Evolutionary conservation across 1,284 basidiomycete genomes (phyloP), one percentile per base, ranked within the genome.

Genomic region (Austroboletus novae-zelandiae): DNA sequence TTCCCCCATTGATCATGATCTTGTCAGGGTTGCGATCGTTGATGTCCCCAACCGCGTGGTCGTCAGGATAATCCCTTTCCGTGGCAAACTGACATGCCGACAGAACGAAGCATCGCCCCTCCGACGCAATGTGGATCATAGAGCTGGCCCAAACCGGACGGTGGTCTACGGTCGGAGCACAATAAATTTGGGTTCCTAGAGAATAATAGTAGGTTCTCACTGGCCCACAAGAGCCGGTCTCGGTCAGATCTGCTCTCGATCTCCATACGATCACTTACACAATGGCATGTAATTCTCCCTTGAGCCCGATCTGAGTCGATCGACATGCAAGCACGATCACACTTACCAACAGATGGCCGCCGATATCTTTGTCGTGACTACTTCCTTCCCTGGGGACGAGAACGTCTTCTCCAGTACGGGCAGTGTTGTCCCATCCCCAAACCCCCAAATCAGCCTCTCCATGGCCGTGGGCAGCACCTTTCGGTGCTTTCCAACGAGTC

Each of bases 221-320:
- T 84, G 45, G 14, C 45, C 40, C 30, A 36, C 9, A 15, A 15
- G 27, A 11, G 23, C 46, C 20, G 31, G 20, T 37, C 30, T 49
- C 43, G 27, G 37, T 47, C 39, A 46, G 37, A 32, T 7, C 9
- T 17, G 10, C 15, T 32, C 25, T 20, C 6, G 27, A 9, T 11
- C 11, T 27, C 27, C 20, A 40, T 11, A n/a, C 23, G 9, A 43
- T 51, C 47, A 59, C 78, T 48, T 48, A 82, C 81, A 61, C 20
- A 89, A 66, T 4, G 88, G 88, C 85, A 89, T 87, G 57, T 84
- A 85, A 62, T 89, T 89, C 63, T 90, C 85, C 86, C 81, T 83
- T 27, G 34, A 23, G 20, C 20, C 20, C 20, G 20, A 23, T 23
- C 20, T 23, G 20, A 11, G n/a, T 11, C n/a, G 7, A 35, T 15